Conservation (phyloP, 257 asterid species). For the Catharanthus roseus region DNA sequence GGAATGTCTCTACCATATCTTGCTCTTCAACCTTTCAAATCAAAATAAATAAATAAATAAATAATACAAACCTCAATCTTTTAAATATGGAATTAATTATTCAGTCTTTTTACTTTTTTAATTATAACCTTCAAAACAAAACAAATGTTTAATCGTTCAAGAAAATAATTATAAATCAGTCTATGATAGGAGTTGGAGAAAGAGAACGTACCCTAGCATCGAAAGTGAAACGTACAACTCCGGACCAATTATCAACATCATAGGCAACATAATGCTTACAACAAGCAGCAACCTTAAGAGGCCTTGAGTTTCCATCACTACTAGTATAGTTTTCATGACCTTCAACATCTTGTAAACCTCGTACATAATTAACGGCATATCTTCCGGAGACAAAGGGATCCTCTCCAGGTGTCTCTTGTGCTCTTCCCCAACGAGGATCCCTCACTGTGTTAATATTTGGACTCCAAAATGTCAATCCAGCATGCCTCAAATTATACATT, state of each 20-base stretch:
- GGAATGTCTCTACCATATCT: conserved; percentile 48
- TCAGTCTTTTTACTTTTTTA: no score
- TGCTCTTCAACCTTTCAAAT: conserved; percentile 29
- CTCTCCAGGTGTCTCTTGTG: conserved; percentile 42
- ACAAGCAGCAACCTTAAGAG: conserved; percentile 5
- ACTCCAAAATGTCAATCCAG: conserved; percentile 53
- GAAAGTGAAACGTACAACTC: background rate
- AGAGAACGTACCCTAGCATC: conserved; percentile 13
- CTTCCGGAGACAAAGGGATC: conserved; percentile 31
- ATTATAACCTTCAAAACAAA: no score
- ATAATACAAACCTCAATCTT: background rate
- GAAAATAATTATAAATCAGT: no score
- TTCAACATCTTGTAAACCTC: conserved; percentile 43
- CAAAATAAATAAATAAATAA: background rate
- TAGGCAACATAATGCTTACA: conserved; percentile 9
- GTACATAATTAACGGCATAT: conserved; percentile 35
- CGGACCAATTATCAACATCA: conserved; percentile 5
- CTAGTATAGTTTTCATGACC: conserved; percentile 21
- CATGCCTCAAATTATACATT: conserved; percentile 39
- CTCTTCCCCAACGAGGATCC: conserved; percentile 59
- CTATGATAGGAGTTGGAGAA: no score
- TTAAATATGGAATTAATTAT: no score
- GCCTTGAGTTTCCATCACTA: background rate
- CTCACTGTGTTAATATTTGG: conserved; percentile 42
- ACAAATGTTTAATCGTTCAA: no score